A percentile compares a stretch with the other conserved stretches of the same genome.
These are phyloP conservation scores for Leccinum fallax DNA, from an alignment of 1,284 basidiomycete genomes.

Conservation along the genomic window DNA sequence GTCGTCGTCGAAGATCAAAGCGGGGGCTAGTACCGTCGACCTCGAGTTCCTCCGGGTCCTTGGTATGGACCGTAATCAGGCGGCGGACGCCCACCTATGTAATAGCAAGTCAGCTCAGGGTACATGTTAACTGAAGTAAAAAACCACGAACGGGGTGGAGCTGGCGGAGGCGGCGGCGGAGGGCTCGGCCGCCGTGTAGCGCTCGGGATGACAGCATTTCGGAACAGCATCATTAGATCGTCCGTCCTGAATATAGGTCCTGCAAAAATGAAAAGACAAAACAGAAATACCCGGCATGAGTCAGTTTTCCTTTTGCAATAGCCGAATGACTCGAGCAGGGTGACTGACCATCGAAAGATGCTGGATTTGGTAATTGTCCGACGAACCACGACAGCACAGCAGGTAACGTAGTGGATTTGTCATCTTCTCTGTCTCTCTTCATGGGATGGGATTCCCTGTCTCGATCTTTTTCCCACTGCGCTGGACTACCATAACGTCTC, in stretches of 20 bases:
- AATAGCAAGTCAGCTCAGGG: slow-evolving; percentile 18
- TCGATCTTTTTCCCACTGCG: slow-evolving; percentile 50
- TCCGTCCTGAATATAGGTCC: slow-evolving; percentile 87
- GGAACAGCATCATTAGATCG: slow-evolving; percentile 80
- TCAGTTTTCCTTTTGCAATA: slow-evolving; percentile 19
- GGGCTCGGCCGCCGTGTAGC: slow-evolving; percentile 49
- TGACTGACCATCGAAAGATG: slow-evolving; percentile 79
- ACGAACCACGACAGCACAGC: slow-evolving; percentile 80
- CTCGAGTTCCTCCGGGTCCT: slow-evolving; percentile 50
- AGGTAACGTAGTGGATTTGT: slow-evolving; percentile 61
- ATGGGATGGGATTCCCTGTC: slow-evolving; percentile 45
- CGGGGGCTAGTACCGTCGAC: slow-evolving; percentile 35
- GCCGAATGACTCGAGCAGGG: slow-evolving; percentile 8
- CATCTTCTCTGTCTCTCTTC: slow-evolving; percentile 52
- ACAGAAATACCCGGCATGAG: slow-evolving; percentile 10
- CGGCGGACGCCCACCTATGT: slow-evolving; percentile 55
- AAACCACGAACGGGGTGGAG: slow-evolving; percentile 17
- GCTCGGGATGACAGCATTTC: slow-evolving; percentile 75
- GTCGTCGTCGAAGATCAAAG: not conserved
- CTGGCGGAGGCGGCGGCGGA: slow-evolving; percentile 45
- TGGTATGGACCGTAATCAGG: slow-evolving; percentile 75
- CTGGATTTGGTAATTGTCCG: slow-evolving; percentile 69
- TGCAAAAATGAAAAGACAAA: slow-evolving; percentile 36
- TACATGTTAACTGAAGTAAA: slow-evolving; percentile 2
- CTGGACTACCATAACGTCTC: slow-evolving; percentile 47